Percentiles rank a stretch among this genome's conserved stretches.
Conservation (phyloP, 2,329 filamentous ascomycete genomes). For the Diaporthe ampelina region DNA sequence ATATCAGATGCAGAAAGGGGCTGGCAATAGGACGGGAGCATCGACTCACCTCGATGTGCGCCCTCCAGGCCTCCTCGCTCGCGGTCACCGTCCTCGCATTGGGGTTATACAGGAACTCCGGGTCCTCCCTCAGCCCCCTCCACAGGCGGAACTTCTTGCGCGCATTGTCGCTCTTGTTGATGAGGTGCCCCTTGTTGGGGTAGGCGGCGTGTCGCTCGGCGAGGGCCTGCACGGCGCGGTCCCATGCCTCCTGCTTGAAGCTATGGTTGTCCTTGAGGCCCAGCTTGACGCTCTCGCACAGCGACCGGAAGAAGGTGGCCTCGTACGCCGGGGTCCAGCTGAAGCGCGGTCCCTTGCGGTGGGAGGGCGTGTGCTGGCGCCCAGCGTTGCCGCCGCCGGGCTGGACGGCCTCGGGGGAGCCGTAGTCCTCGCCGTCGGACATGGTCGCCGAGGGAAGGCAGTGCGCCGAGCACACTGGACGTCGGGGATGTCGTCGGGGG, state of each 20-base stretch:
- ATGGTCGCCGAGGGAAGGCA: conserved; percentile 43
- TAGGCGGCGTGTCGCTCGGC: conserved; percentile 69
- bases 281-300: conserved; percentile 71
- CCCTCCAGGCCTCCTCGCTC: conserved; percentile 69
- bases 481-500: background rate
- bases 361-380: conserved; percentile 45
- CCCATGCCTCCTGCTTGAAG: conserved; percentile 74
- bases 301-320: conserved; percentile 71
- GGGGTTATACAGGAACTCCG: conserved; percentile 68
- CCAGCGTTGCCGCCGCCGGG: conserved; percentile 40
- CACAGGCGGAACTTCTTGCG: conserved; percentile 74
- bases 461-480: background rate
- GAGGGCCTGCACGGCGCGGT: conserved; percentile 67
- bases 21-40: background rate
- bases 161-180: conserved; percentile 75
- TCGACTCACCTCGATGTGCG: conserved; percentile 68
- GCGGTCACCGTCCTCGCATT: conserved; percentile 65
- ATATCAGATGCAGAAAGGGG: background rate
- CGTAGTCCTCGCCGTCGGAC: conserved; percentile 52
- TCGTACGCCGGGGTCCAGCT: conserved; percentile 73
- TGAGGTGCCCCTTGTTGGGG: conserved; percentile 72
- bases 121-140: conserved; percentile 70
- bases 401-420: conserved; percentile 41
- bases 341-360: conserved; percentile 63
- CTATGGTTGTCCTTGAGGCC: conserved; percentile 66